phyloP scores from a whole-genome alignment of 352 stramenopile species.

The Globisporangium spinosum region DNA sequence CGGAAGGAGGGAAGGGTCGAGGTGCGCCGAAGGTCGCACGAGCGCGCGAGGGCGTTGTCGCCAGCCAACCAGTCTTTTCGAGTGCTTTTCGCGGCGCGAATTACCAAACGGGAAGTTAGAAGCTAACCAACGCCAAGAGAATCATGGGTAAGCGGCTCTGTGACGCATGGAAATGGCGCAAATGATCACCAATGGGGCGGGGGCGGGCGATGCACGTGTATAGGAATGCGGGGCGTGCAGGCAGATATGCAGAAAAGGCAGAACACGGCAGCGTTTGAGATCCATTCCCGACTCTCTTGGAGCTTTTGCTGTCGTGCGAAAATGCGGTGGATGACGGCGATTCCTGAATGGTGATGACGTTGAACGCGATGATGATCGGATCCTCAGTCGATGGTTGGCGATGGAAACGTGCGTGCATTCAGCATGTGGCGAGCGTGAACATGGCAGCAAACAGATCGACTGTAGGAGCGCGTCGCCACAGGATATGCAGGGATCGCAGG shows the following conservation, averaged over 20 bases:
- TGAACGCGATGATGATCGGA: too few species aligned
- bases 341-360: neutral
- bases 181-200: neutral
- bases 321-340: neutral
- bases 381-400: too few species aligned
- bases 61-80: slow-evolving; percentile 46
- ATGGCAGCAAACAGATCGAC: neutral
- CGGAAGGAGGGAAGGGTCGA: neutral
- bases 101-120: slow-evolving; percentile 68
- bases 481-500: neutral
- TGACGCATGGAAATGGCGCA: neutral
- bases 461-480: neutral
- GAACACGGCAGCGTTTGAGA: neutral
- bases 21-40: slow-evolving; percentile 28
- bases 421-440: neutral
- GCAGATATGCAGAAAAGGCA: slow-evolving; percentile 10
- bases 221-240: neutral
- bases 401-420: neutral
- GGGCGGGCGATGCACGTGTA: neutral
- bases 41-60: slow-evolving; percentile 27
- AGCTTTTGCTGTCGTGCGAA: neutral
- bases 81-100: slow-evolving; percentile 28
- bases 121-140: slow-evolving; percentile 53
- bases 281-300: neutral
- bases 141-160: slow-evolving; percentile 55